Percentiles rank a stretch among this genome's conserved stretches.
phyloP scores from a whole-genome alignment of 768 basidiomycete species.

The Termitomyces sp. region DNA sequence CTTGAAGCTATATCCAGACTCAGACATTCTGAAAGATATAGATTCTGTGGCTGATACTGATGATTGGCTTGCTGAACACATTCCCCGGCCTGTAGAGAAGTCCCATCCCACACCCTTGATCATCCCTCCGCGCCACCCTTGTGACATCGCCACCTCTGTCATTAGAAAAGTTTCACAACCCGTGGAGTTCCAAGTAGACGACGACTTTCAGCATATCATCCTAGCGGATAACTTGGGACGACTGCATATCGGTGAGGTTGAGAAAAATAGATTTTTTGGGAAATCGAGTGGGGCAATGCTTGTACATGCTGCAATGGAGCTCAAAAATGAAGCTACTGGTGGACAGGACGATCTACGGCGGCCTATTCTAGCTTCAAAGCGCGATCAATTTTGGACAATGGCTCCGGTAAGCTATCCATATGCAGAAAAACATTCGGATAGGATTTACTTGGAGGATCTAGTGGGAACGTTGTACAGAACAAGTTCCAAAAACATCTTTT shows the following conservation, averaged over 20 bases:
- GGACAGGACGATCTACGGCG: constrained; percentile 16
- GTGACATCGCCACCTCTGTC: constrained; percentile 26
- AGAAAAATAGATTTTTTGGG: constrained; percentile 45
- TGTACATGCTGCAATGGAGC: constrained; percentile 47
- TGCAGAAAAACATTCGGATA: neutral
- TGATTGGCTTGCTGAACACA: constrained; percentile 4
- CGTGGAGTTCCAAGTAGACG: constrained; percentile 24
- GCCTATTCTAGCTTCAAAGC: constrained; percentile 13
- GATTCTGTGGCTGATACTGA: constrained; percentile 22
- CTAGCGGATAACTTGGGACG: constrained; percentile 28
- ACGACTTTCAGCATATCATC: constrained; percentile 23
- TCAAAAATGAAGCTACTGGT: constrained; percentile 55
- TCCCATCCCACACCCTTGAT: neutral
- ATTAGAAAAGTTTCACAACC: constrained; percentile 24
- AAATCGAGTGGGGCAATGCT: constrained; percentile 54
- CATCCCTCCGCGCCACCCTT: constrained; percentile 3
- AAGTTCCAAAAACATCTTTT: constrained; percentile 21
- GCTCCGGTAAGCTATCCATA: constrained; percentile 24
- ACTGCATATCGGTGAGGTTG: constrained; percentile 27
- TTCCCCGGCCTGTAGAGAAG: constrained; percentile 1
- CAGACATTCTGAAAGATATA: constrained; percentile 54
- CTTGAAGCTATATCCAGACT: constrained; percentile 57
- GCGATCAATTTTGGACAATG: constrained; percentile 33
- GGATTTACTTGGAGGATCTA: constrained; percentile 4
- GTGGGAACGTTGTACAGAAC: constrained; percentile 30